These are phyloP conservation scores for Cadophora sp. DNA, from an alignment of 2,329 filamentous ascomycete species.

Conservation along the genomic window DNA sequence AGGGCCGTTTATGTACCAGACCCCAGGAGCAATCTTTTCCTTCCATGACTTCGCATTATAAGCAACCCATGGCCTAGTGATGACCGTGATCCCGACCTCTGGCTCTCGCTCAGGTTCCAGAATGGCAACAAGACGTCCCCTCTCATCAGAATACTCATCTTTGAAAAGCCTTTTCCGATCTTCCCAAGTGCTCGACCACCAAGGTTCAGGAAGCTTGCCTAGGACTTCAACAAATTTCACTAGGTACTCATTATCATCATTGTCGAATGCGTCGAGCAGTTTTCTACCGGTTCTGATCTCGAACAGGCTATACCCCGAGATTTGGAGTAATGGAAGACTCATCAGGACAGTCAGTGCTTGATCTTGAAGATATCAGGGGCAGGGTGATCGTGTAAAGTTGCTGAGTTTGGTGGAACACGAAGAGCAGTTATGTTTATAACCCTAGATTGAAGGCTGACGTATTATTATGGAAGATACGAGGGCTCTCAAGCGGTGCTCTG, in stretches of 20 bases:
- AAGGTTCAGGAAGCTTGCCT: slow-evolving; percentile 27
- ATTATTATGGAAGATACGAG: too few species aligned
- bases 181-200: slow-evolving; percentile 30
- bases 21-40: slow-evolving; percentile 15
- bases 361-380: too few species aligned
- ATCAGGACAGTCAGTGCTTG: too few species aligned
- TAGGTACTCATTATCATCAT: slow-evolving; percentile 24
- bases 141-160: slow-evolving; percentile 15
- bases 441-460: too few species aligned
- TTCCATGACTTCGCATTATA: slow-evolving; percentile 18
- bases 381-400: too few species aligned
- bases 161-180: slow-evolving; percentile 18
- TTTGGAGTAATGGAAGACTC: too few species aligned
- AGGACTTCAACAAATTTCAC: slow-evolving; percentile 20
- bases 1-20: background rate
- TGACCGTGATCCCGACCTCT: background rate
- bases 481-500: too few species aligned
- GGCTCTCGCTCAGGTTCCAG: background rate
- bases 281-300: slow-evolving; percentile 25
- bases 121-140: slow-evolving; percentile 12
- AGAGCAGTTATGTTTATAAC: too few species aligned
- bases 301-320: slow-evolving; percentile 27
- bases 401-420: too few species aligned
- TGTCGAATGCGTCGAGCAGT: slow-evolving; percentile 22
- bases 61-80: slow-evolving; percentile 18